phyloP scores from a whole-genome alignment of 78 protist genomes.

The Dictyostelium firmibasis region DNA sequence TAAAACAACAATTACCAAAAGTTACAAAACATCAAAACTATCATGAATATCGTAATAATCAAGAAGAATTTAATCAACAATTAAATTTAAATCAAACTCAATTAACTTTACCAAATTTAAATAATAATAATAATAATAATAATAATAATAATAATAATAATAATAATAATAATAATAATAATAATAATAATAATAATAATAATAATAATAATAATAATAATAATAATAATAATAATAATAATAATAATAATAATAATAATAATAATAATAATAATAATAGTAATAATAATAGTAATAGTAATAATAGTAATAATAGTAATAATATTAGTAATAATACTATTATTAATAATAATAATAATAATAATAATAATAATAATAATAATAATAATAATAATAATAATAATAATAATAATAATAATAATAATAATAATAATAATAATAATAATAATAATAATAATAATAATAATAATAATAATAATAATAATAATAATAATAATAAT shows the following conservation, averaged over 20 bases:
- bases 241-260: constrained; percentile 14
- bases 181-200: constrained; percentile 3
- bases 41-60: constrained; percentile 17
- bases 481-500: not conserved
- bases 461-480: constrained; percentile 17
- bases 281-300: not conserved
- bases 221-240: constrained; percentile 11
- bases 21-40: not conserved
- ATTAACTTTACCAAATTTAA: not conserved
- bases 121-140: not conserved
- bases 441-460: constrained; percentile 18
- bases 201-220: constrained; percentile 9
- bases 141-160: not conserved
- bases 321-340: not conserved
- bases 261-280: constrained; percentile 13
- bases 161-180: constrained; percentile 13
- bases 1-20: not conserved
- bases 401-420: constrained; percentile 16
- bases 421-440: not conserved
- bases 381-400: not conserved
- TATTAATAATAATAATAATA: not conserved
- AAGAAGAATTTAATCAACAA: not conserved
- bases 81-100: not conserved
- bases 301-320: not conserved
- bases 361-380: not conserved